Evolutionary conservation across 768 basidiomycete genomes (phyloP).

Genomic region (Auricularia cornea): DNA sequence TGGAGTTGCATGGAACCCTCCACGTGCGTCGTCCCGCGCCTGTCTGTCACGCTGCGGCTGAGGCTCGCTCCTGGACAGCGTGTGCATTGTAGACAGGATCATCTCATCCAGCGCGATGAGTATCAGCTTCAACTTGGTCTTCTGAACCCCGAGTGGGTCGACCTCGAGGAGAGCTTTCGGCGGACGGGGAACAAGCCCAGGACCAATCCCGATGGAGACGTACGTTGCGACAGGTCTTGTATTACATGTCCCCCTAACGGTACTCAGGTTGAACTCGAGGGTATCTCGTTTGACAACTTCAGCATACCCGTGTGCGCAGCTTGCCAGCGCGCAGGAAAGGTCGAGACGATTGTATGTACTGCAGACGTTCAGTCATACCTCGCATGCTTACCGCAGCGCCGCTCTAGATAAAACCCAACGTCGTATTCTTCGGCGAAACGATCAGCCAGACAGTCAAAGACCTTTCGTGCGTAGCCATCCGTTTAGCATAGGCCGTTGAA

Average conservation of each 20-base stretch:
- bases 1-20: slow-evolving; percentile 86
- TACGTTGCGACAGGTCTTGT: slow-evolving; percentile 29
- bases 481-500: background rate
- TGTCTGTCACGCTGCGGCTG: background rate
- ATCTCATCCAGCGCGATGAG: slow-evolving; percentile 50
- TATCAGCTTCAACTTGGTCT: slow-evolving; percentile 70
- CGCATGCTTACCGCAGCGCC: slow-evolving; percentile 2
- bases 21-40: slow-evolving; percentile 41
- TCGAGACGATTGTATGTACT: slow-evolving; percentile 52
- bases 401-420: slow-evolving; percentile 63
- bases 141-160: slow-evolving; percentile 73
- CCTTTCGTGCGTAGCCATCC: slow-evolving; percentile 49
- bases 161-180: slow-evolving; percentile 49
- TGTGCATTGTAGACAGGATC: slow-evolving; percentile 71
- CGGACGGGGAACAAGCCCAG: slow-evolving; percentile 49
- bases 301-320: slow-evolving; percentile 67
- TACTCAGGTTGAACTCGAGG: slow-evolving; percentile 68
- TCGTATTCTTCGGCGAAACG: slow-evolving; percentile 88
- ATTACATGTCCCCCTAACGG: background rate
- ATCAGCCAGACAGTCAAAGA: slow-evolving; percentile 58
- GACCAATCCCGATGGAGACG: slow-evolving; percentile 93
- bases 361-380: too few relatives aligned
- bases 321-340: slow-evolving; percentile 52
- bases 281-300: slow-evolving; percentile 68
- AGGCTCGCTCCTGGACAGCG: slow-evolving; percentile 36